These are phyloP conservation scores for Phytophthora europaea DNA, from an alignment of 352 stramenopile species.

Conservation along the genomic window DNA sequence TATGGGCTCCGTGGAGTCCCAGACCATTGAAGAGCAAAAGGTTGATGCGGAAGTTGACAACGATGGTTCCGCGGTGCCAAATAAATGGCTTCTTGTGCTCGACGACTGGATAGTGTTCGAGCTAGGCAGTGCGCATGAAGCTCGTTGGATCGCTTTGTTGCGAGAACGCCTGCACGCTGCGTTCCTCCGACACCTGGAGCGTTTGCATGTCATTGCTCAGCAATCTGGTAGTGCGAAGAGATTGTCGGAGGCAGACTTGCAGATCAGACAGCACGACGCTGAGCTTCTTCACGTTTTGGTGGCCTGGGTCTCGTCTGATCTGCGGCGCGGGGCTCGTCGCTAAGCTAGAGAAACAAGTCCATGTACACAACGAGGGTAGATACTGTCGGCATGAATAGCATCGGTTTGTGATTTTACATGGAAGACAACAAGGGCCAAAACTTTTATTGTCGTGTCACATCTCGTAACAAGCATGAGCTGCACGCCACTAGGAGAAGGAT, in stretches of 20 bases:
- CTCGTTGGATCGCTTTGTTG: constrained; percentile 54
- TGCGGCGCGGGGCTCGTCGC: constrained; percentile 30
- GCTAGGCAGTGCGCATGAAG: constrained; percentile 53
- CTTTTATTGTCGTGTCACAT: not conserved
- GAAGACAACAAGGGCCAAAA: not conserved
- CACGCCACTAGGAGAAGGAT: constrained; percentile 46
- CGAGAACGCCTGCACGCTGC: constrained; percentile 66
- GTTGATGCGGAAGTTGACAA: constrained; percentile 18
- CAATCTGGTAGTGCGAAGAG: constrained; percentile 11
- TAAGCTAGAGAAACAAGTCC: not conserved
- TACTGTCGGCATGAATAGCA: not conserved
- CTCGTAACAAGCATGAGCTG: not conserved
- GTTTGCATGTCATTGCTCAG: constrained; percentile 53
- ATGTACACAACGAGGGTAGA: not conserved
- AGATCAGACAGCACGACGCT: constrained; percentile 58
- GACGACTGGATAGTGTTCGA: constrained; percentile 86
- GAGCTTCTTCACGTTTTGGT: constrained; percentile 60
- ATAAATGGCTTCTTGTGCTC: constrained; percentile 64
- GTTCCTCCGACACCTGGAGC: constrained; percentile 77
- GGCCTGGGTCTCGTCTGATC: constrained; percentile 63
- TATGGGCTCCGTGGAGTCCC: constrained; percentile 61
- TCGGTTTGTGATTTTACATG: not conserved
- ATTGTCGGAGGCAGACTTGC: constrained; percentile 18
- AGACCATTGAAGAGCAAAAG: constrained; percentile 42
- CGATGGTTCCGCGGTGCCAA: constrained; percentile 6